Percentiles rank a stretch among this genome's conserved stretches.
These are phyloP conservation scores for Eucalyptus caleyi DNA, from an alignment of 345 rosid species.

Conservation along the genomic window DNA sequence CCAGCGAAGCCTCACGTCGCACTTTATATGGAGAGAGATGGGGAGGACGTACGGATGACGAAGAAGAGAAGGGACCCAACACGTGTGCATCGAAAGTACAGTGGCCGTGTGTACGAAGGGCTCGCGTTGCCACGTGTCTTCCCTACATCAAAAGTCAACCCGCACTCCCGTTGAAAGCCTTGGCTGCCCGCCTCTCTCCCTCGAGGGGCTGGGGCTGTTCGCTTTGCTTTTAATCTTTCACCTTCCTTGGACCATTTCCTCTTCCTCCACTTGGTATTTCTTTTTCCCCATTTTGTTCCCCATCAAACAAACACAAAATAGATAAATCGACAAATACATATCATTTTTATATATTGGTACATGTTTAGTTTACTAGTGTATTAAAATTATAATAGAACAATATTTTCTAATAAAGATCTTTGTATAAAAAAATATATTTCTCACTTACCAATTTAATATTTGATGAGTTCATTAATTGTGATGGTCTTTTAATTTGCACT, in stretches of 20 bases:
- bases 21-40: background rate
- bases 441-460: background rate
- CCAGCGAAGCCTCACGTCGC: background rate
- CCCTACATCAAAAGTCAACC: background rate
- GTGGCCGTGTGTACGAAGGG: background rate
- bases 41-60: background rate
- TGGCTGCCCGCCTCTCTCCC: background rate
- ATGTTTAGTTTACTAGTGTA: background rate
- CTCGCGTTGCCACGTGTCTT: constrained; percentile 2
- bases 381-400: background rate
- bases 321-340: background rate
- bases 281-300: background rate
- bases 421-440: background rate
- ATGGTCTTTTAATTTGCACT: background rate
- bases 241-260: background rate
- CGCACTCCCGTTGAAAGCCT: background rate
- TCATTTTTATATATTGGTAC: background rate
- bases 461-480: background rate
- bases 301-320: background rate
- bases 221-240: background rate
- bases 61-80: background rate
- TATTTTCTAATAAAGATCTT: background rate
- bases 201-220: background rate
- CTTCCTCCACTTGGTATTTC: background rate
- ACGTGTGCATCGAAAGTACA: constrained; percentile 1